Evolutionary conservation across 441 rosid species (phyloP), one percentile per base, ranked within the genome.

Genomic region (Adansonia madagascariensis): DNA sequence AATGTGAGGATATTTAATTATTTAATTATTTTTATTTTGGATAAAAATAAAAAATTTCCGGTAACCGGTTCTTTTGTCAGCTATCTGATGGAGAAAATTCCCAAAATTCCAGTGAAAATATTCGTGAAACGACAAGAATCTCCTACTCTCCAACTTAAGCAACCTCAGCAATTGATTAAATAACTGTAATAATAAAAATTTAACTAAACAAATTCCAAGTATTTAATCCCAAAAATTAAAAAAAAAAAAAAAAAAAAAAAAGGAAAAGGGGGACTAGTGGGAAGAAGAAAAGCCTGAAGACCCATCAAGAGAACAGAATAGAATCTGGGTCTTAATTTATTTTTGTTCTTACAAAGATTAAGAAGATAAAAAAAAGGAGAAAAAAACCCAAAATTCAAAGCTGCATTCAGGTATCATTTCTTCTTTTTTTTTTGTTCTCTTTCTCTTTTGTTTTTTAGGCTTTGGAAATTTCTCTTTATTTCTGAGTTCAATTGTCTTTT

Each of bases 401-500:
- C 83, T 72, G 78, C 75, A 52, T 74, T 74, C 68, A 74, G 84
- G 84, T 81, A 18, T 46, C 60, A 1, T 31, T 69, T 46, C 12
- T 4, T 68, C 12, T 4, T 68, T 56, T 80, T 11, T 67, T 8
- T n/a, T 6, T 8, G 0, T 47, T 47, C 3, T 49, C 39, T 3
- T 73, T 4, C n/a, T 47, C 22, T 62, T 74, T 4, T 24, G 47
- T 39, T 27, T 49, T 35, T 6, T 31, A 2, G 27, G 63, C 8
- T 68, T 61, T 52, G 31, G 22, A 9, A 59, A 1, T 31, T 18
- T 52, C 12, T 9, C n/a, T 24, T 63, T 63, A n/a, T 62, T 53
- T 44, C 11, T 61, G 9, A 53, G 64, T 53, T 71, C 6, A 53
- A 62, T 62, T 7, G 10, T 59, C 8, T 17, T 27, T 67, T 20